These are phyloP conservation scores for Alnus rubra DNA, from an alignment of 306 rosid genomes.

Conservation along the genomic window DNA sequence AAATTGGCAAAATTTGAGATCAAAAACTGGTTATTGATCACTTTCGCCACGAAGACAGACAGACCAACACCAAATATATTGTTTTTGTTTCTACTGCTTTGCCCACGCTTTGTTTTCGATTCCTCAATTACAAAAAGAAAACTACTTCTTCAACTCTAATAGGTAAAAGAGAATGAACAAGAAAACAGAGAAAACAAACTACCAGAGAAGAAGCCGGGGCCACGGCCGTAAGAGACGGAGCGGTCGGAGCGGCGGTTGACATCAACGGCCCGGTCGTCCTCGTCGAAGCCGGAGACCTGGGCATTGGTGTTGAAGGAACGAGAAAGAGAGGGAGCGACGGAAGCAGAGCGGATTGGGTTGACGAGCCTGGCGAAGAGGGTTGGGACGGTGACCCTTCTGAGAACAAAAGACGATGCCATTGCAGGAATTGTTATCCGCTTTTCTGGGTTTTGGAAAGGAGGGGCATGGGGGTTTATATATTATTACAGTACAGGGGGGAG, in stretches of 20 bases:
- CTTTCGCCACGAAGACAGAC: too few species aligned
- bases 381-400: constrained; percentile 29
- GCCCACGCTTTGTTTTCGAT: too few species aligned
- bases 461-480: neutral
- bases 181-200: neutral
- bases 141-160: too few species aligned
- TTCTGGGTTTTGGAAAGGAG: neutral
- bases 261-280: constrained; percentile 19
- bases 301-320: constrained; percentile 49
- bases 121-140: too few species aligned
- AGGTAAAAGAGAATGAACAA: neutral
- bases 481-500: neutral
- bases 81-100: too few species aligned
- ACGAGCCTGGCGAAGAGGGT: constrained; percentile 23
- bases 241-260: constrained; percentile 26
- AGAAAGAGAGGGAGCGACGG: constrained; percentile 29
- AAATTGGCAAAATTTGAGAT: too few species aligned
- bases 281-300: constrained; percentile 31
- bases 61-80: too few species aligned
- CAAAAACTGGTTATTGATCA: too few species aligned
- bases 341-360: constrained; percentile 33
- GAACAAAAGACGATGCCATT: constrained; percentile 40
- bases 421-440: neutral
- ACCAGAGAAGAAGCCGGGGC: constrained; percentile 37
- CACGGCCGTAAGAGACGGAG: constrained; percentile 34